These are phyloP conservation scores for Pyrenophora graminea DNA, from an alignment of 2,329 filamentous ascomycete species.

Conservation along the genomic window DNA sequence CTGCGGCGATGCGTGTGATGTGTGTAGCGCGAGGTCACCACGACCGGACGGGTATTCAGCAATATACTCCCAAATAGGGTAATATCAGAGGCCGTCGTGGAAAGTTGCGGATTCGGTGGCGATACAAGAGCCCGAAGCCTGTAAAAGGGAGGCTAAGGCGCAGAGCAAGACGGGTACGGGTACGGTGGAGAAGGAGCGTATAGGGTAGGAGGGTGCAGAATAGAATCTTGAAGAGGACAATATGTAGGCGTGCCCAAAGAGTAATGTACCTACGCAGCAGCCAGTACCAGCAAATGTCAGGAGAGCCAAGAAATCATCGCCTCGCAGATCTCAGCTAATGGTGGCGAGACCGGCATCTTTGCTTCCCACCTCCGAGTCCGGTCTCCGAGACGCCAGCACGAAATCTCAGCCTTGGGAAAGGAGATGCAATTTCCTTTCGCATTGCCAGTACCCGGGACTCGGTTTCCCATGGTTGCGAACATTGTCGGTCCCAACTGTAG, in stretches of 20 bases:
- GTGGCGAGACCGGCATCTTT: conserved; percentile 26
- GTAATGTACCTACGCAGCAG: not conserved
- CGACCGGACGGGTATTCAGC: too few species aligned
- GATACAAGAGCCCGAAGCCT: not conserved
- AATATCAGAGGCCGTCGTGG: not conserved
- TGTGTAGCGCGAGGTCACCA: not conserved
- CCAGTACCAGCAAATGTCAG: conserved; percentile 20
- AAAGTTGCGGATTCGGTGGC: conserved; percentile 3
- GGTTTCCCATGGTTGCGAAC: too few species aligned
- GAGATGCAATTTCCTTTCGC: conserved; percentile 18
- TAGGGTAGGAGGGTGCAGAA: conserved; percentile 11
- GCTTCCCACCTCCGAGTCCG: conserved; percentile 7
- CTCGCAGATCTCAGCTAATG: conserved; percentile 22
- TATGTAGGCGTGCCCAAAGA: not conserved
- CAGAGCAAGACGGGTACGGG: not conserved
- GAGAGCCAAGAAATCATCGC: conserved; percentile 24
- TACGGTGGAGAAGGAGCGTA: conserved; percentile 20
- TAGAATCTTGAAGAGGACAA: not conserved
- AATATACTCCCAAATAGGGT: too few species aligned
- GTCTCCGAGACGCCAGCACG: conserved; percentile 12
- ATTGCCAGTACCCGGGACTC: not conserved
- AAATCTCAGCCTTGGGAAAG: conserved; percentile 10
- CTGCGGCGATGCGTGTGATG: not conserved
- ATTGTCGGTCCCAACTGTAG: too few species aligned
- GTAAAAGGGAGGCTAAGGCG: not conserved